Base-by-base conservation (phyloP, 2,329 filamentous ascomycete genomes). In the Scedosporium boydii region DNA sequence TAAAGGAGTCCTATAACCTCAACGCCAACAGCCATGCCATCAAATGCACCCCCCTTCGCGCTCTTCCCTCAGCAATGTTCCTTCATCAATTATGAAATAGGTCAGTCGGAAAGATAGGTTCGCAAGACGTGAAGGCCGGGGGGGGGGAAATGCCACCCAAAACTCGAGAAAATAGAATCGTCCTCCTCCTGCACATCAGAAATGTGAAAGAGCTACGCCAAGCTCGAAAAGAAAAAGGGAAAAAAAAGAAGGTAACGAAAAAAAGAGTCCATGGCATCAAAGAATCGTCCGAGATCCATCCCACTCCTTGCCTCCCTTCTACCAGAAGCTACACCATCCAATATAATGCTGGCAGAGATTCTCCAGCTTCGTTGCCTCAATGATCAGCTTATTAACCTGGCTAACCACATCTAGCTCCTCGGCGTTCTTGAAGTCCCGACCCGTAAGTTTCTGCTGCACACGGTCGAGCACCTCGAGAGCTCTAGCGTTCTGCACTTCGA, bases 251-350 rank as follows among this genome's bases (percentile, higher is more conserved):
- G 27, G 26, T 4, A 58, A 58, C 10, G 7, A 29, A 34, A 34
- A 34, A 38, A 38, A 38, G 10, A 38, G 34, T 9, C 34, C 34
- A 6, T 55, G 46, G 57, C 58, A 44, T 26, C 21, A 23, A 44
- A 34, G 16, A 63, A 27, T 34, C 16, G n/a, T 21, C 26, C 23
- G 18, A 26, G 34, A 23, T 21, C 51, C 26, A 14, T 23, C 44
- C 60, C 41, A 14, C 34, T 23, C n/a, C 27, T 44, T 5, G 42
- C 60, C 41, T 63, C 72, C 44, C 44, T 12, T 34, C 23, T 64
- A 98, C 93, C 93, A 98, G 82, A 97, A 98, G 76, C 91, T 96
- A 77, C 93, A 98, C 93, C 93, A 98, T 66, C 95, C 95, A 69
- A 98, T 96, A 74, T 97, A 99, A 78, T 98, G 95, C 80, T 98